phyloP scores from a whole-genome alignment of 202 grass and related monocot species.

The Zizania palustris region DNA sequence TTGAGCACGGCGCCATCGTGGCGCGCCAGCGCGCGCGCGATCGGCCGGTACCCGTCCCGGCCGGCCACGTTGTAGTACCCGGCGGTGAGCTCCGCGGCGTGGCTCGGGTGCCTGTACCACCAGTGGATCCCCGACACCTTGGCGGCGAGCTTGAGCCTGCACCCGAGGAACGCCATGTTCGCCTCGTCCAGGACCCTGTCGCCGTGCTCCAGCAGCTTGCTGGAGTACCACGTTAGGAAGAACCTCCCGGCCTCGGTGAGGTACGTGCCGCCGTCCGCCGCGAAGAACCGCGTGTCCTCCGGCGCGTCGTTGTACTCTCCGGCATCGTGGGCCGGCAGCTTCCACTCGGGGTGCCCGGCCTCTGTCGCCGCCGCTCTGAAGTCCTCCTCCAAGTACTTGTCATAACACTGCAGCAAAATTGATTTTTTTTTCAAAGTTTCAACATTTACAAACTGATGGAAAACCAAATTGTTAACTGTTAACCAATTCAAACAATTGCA shows the following conservation, averaged over 20 bases:
- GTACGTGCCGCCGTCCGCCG: conserved; percentile 57
- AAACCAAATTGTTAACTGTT: background rate
- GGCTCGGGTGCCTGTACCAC: conserved; percentile 69
- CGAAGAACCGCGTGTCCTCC: conserved; percentile 67
- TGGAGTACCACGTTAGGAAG: conserved; percentile 87
- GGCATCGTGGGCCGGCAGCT: conserved; percentile 52
- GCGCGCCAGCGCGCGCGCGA: conserved; percentile 53
- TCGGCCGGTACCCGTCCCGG: conserved; percentile 52
- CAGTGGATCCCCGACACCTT: conserved; percentile 74
- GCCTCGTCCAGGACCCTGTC: conserved; percentile 66
- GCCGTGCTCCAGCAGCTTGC: conserved; percentile 66
- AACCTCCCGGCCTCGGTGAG: conserved; percentile 58
- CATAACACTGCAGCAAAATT: conserved; percentile 64
- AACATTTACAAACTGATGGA: background rate
- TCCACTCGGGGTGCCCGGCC: conserved; percentile 70
- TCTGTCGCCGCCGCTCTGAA: conserved; percentile 54
- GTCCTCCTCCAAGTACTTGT: conserved; percentile 66
- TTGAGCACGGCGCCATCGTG: conserved; percentile 57
- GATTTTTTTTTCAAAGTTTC: background rate
- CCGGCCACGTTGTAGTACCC: conserved; percentile 63
- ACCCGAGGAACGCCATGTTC: conserved; percentile 65
- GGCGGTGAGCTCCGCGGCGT: conserved; percentile 65
- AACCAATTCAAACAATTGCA: background rate
- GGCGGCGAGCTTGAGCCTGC: conserved; percentile 68
- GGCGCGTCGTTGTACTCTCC: conserved; percentile 61